A percentile compares a stretch with the other conserved stretches of the same genome.
Conservation (phyloP, 208 protist genomes). For the Wallacemonas sp. region DNA sequence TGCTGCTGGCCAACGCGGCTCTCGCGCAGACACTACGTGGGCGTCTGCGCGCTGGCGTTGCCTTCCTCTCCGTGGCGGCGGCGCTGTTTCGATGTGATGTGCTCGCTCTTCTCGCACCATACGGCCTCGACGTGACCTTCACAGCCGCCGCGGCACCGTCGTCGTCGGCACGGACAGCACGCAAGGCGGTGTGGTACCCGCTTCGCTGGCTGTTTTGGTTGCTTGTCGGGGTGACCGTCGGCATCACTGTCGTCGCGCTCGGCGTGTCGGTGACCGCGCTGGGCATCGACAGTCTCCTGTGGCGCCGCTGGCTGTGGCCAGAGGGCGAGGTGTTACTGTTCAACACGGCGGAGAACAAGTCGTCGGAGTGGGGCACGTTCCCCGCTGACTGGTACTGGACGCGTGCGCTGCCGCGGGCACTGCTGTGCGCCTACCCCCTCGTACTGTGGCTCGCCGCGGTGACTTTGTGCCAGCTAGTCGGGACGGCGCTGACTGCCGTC, state of each 20-base stretch:
- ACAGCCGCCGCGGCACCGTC: neutral
- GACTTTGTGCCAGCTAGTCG: neutral
- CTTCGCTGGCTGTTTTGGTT: slow-evolving; percentile 12
- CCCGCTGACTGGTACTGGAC: slow-evolving; percentile 89
- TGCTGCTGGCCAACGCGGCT: slow-evolving; percentile 44
- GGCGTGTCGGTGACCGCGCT: slow-evolving; percentile 29
- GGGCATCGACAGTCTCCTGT: slow-evolving; percentile 83
- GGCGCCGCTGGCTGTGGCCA: slow-evolving; percentile 84
- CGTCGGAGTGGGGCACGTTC: slow-evolving; percentile 70
- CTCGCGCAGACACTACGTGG: slow-evolving; percentile 39
- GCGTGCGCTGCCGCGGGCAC: slow-evolving; percentile 68
- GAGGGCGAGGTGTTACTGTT: slow-evolving; percentile 90
- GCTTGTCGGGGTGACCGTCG: slow-evolving; percentile 7
- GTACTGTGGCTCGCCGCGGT: slow-evolving; percentile 14
- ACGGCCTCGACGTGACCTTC: slow-evolving; percentile 22
- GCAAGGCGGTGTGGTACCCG: neutral
- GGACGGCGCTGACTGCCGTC: neutral
- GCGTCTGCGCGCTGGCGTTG: slow-evolving; percentile 11
- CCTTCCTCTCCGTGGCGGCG: slow-evolving; percentile 28
- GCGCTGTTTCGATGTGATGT: slow-evolving; percentile 85
- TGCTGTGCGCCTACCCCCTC: slow-evolving; percentile 39
- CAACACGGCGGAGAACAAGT: slow-evolving; percentile 90
- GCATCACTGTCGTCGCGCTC: slow-evolving; percentile 15
- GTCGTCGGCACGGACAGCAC: neutral
- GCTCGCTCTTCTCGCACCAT: slow-evolving; percentile 57